Evolutionary conservation across 441 rosid genomes (phyloP).

Genomic region (Adansonia gregorii): DNA sequence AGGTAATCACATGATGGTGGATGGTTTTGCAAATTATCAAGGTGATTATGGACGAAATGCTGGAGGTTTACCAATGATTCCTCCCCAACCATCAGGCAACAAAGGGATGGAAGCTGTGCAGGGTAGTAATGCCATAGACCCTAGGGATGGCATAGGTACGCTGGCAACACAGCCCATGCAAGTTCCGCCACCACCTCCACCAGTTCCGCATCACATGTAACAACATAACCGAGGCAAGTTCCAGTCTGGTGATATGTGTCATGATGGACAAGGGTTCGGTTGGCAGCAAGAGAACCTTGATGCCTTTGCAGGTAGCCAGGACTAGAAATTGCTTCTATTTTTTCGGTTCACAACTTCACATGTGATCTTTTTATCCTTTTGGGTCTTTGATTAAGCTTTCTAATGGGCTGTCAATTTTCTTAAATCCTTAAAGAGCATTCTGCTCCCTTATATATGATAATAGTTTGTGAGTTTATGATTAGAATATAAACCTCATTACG

Average conservation of each 20-base stretch:
- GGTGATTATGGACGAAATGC: slow-evolving; percentile 62
- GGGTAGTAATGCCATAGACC: slow-evolving; percentile 42
- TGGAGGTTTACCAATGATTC: slow-evolving; percentile 43
- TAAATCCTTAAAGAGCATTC: neutral
- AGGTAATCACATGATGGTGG: slow-evolving; percentile 47
- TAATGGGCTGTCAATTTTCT: slow-evolving; percentile 16
- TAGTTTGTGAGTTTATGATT: neutral
- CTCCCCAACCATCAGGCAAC: slow-evolving; percentile 43
- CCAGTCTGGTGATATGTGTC: slow-evolving; percentile 48
- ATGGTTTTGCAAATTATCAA: slow-evolving; percentile 57
- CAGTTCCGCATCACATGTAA: slow-evolving; percentile 47
- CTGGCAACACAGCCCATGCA: slow-evolving; percentile 52
- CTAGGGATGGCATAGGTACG: slow-evolving; percentile 54
- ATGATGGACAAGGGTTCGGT: slow-evolving; percentile 64
- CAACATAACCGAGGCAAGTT: slow-evolving; percentile 53
- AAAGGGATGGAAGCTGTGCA: slow-evolving; percentile 53
- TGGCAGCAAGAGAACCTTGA: slow-evolving; percentile 84
- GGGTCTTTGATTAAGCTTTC: neutral
- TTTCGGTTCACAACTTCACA: neutral
- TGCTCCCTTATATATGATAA: neutral
- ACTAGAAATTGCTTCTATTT: neutral
- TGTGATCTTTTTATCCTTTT: slow-evolving; percentile 1
- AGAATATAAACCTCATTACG: neutral
- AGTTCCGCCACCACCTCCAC: slow-evolving; percentile 46
- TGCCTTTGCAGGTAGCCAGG: slow-evolving; percentile 48